phyloP scores from a whole-genome alignment of 2,329 filamentous ascomycete species.

The Bipolaris zeicola region DNA sequence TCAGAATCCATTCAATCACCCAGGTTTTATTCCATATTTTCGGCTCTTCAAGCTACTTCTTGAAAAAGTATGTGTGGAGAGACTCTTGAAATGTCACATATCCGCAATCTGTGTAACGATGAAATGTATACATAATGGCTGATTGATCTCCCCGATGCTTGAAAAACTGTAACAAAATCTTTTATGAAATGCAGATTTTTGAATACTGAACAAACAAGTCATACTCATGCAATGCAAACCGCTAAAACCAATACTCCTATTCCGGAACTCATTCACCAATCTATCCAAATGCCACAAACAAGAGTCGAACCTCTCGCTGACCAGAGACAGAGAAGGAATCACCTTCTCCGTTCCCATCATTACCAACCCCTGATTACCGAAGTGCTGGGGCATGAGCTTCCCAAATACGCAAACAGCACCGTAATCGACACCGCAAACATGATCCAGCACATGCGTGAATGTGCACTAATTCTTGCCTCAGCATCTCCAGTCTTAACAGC shows the following conservation, averaged over 20 bases:
- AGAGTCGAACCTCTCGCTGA: constrained; percentile 15
- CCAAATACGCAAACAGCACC: constrained; percentile 29
- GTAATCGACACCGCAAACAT: constrained; percentile 18
- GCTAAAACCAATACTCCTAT: too few relatives aligned
- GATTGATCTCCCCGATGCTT: too few relatives aligned
- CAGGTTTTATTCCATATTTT: too few relatives aligned
- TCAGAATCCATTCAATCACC: background rate
- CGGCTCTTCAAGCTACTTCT: background rate
- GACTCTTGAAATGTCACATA: background rate
- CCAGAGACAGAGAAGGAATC: constrained; percentile 23
- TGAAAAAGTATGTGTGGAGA: background rate
- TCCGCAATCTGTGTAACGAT: background rate
- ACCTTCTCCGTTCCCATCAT: constrained; percentile 22
- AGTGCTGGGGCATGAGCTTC: constrained; percentile 30
- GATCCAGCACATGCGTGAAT: constrained; percentile 26
- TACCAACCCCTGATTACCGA: constrained; percentile 33
- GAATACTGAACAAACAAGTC: too few relatives aligned
- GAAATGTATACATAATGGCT: background rate
- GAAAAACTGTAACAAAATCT: background rate
- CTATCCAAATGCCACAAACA: too few relatives aligned
- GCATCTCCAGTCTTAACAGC: constrained; percentile 28
- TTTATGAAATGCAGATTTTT: too few relatives aligned
- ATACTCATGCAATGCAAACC: too few relatives aligned
- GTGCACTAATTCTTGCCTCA: constrained; percentile 36
- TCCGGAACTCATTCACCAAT: background rate